These are phyloP conservation scores for Colletotrichum sp. DNA, from an alignment of 2,329 filamentous ascomycete genomes.

Conservation along the genomic window DNA sequence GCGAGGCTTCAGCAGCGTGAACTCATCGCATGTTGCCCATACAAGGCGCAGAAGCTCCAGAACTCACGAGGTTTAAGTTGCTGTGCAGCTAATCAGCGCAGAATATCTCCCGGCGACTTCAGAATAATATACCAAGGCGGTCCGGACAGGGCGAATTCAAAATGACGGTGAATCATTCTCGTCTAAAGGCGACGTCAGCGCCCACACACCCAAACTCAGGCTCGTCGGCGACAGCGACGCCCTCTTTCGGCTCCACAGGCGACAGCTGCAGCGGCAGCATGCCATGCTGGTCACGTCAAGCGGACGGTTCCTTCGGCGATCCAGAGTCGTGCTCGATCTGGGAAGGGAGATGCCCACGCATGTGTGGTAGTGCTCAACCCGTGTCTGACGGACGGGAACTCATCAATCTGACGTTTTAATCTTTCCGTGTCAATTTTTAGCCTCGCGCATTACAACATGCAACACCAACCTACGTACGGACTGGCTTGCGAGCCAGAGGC, in stretches of 20 bases:
- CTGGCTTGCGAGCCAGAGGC: not conserved
- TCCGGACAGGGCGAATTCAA: not conserved
- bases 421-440: not conserved
- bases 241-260: not conserved
- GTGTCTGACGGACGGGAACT: not conserved
- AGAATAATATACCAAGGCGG: not conserved
- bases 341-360: not conserved
- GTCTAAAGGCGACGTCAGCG: not conserved
- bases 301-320: not conserved
- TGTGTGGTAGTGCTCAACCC: not conserved
- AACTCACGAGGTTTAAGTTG: not conserved
- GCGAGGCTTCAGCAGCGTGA: not conserved
- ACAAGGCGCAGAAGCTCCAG: not conserved
- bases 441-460: not conserved
- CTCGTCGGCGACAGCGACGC: not conserved
- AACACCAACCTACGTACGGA: not conserved
- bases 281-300: not conserved
- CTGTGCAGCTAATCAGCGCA: slow-evolving; percentile 4
- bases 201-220: not conserved
- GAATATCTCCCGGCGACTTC: not conserved
- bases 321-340: not conserved
- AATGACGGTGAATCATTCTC: slow-evolving; percentile 4
- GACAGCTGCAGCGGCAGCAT: not conserved
- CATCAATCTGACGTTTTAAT: not conserved
- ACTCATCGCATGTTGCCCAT: not conserved